Evolutionary conservation across 768 basidiomycete genomes (phyloP).

Genomic region (Mycena epipterygia): DNA sequence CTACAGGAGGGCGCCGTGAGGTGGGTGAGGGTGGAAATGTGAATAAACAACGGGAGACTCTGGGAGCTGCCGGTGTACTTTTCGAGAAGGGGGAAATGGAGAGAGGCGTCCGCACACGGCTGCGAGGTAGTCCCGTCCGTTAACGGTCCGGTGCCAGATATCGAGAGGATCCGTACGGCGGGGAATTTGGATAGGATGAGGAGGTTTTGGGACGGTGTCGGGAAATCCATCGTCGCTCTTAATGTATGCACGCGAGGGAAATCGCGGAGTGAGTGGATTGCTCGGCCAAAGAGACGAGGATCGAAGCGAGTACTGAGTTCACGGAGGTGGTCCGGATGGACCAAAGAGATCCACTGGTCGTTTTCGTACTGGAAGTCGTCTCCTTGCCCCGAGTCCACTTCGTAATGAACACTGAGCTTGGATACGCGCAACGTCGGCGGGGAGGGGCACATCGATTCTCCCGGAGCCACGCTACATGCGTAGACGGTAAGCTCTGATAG

Average conservation of each 20-base stretch:
- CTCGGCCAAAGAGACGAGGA: not conserved
- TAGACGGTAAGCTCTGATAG: no score
- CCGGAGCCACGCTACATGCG: no score
- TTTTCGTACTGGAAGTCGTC: no score
- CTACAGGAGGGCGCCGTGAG: no score
- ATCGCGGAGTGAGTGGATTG: not conserved
- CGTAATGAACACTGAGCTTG: no score
- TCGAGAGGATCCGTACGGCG: not conserved
- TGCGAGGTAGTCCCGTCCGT: no score
- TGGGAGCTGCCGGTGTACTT: not conserved
- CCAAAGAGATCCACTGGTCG: not conserved
- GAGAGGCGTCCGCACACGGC: no score
- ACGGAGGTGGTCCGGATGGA: not conserved
- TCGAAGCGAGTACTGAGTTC: not conserved
- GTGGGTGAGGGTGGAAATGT: not conserved
- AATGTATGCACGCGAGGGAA: not conserved
- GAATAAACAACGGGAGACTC: not conserved
- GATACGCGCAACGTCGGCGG: no score
- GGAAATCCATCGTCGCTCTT: not conserved
- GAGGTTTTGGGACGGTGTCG: not conserved
- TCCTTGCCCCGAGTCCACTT: no score
- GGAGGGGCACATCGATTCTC: no score
- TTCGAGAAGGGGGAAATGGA: not conserved
- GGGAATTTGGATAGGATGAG: not conserved
- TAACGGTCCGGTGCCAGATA: not conserved